phyloP scores from a whole-genome alignment of 495 filamentous ascomycete species.

The Xylaria palmicola region DNA sequence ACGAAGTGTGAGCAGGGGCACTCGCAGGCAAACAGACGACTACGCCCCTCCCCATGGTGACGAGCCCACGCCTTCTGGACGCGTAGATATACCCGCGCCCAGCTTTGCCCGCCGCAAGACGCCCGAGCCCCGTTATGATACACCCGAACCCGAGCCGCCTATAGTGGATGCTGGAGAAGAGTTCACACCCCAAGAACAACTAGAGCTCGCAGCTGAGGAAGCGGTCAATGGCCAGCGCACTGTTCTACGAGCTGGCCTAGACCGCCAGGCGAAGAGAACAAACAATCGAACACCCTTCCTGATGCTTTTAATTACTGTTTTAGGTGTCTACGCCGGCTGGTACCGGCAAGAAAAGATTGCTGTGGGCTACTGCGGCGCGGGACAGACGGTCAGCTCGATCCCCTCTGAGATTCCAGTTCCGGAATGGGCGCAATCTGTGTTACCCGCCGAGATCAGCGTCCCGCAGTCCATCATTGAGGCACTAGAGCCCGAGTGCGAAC shows the following conservation, averaged over 20 bases:
- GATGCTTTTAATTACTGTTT: slow-evolving; percentile 62
- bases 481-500: slow-evolving; percentile 81
- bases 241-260: slow-evolving; percentile 23
- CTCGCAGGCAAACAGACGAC: slow-evolving; percentile 37
- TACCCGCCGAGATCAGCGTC: slow-evolving; percentile 33
- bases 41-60: slow-evolving; percentile 24
- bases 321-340: slow-evolving; percentile 73
- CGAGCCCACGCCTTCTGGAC: slow-evolving; percentile 35
- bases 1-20: slow-evolving; percentile 32
- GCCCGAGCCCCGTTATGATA: slow-evolving; percentile 20
- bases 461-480: slow-evolving; percentile 67
- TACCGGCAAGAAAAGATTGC: slow-evolving; percentile 93
- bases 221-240: slow-evolving; percentile 38
- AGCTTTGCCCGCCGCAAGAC: slow-evolving; percentile 14
- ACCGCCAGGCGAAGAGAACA: slow-evolving; percentile 24
- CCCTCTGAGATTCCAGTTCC: slow-evolving; percentile 45
- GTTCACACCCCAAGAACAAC: slow-evolving; percentile 86
- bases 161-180: slow-evolving; percentile 73
- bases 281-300: slow-evolving; percentile 55
- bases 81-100: slow-evolving; percentile 47
- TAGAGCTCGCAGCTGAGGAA: slow-evolving; percentile 67
- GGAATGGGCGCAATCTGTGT: slow-evolving; percentile 39
- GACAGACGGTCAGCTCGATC: slow-evolving; percentile 45
- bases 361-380: slow-evolving; percentile 91
- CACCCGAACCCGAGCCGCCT: slow-evolving; percentile 16